Evolutionary conservation across 1,284 basidiomycete species (phyloP).

Genomic region (Sanghuangporus baumii): DNA sequence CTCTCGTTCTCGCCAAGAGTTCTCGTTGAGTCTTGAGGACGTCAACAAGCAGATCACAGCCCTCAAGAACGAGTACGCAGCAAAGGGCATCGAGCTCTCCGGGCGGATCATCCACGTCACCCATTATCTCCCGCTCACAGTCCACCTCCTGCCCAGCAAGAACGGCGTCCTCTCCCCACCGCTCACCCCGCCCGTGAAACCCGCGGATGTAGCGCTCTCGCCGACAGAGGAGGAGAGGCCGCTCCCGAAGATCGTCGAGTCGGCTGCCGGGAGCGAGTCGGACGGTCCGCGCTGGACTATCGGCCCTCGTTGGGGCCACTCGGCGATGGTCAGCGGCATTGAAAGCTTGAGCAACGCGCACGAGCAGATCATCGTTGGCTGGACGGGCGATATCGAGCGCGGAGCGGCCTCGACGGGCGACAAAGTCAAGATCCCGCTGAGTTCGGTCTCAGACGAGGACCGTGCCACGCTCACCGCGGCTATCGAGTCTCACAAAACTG

Average conservation of each 20-base stretch:
- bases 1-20: constrained; percentile 29
- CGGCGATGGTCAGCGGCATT: constrained; percentile 94
- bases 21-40: constrained; percentile 38
- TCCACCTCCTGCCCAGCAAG: constrained; percentile 42
- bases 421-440: constrained; percentile 39
- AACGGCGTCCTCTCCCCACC: constrained; percentile 55
- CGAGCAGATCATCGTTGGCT: constrained; percentile 89
- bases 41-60: constrained; percentile 51
- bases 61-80: constrained; percentile 10
- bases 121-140: constrained; percentile 72
- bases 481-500: constrained; percentile 33
- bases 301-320: constrained; percentile 80
- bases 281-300: constrained; percentile 60
- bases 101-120: constrained; percentile 86
- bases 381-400: constrained; percentile 82
- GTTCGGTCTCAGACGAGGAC: constrained; percentile 53
- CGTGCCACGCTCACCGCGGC: constrained; percentile 56
- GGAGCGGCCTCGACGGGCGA: constrained; percentile 27
- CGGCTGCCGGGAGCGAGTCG: constrained; percentile 12
- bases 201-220: constrained; percentile 32
- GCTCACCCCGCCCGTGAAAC: constrained; percentile 52
- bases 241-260: constrained; percentile 22
- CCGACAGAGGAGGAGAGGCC: constrained; percentile 21
- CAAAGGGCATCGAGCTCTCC: constrained; percentile 43
- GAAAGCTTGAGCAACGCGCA: constrained; percentile 77